phyloP scores from a whole-genome alignment of 1,284 basidiomycete species.

The Ganoderma boninense region DNA sequence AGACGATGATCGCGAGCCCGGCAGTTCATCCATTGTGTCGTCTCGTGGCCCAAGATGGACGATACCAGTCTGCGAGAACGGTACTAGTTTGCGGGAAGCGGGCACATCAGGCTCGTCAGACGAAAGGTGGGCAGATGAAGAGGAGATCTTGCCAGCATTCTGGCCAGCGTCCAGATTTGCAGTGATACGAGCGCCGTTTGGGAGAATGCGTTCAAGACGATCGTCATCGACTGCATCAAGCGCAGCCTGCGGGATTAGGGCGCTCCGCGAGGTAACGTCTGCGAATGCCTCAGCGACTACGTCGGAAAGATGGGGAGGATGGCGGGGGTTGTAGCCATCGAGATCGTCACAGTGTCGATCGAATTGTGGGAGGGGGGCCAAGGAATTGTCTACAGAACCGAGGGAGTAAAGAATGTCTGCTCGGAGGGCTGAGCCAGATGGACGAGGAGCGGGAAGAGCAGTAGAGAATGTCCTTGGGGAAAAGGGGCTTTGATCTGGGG shows the following conservation, averaged over 20 bases:
- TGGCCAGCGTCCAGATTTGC: neutral
- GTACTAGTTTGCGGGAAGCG: neutral
- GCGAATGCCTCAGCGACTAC: conserved; percentile 41
- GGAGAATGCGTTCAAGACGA: neutral
- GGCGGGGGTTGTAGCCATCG: conserved; percentile 36
- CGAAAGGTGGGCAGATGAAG: neutral
- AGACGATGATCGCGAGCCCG: conserved; percentile 28
- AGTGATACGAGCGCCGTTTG: neutral
- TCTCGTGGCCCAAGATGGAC: conserved; percentile 57
- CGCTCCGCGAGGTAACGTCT: conserved; percentile 20
- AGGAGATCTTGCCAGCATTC: neutral
- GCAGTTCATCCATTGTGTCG: conserved; percentile 26
- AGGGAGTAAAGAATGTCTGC: conserved; percentile 25
- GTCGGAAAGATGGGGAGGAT: conserved; percentile 41
- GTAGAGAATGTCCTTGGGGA: conserved; percentile 36
- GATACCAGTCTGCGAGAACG: conserved; percentile 55
- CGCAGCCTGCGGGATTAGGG: conserved; percentile 17
- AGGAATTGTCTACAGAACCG: conserved; percentile 34
- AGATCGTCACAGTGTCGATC: neutral
- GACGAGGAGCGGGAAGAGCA: conserved; percentile 13
- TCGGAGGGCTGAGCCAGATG: neutral
- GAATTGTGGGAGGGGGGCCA: conserved; percentile 20
- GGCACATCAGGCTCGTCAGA: neutral
- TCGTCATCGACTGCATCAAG: neutral
- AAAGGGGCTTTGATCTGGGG: conserved; percentile 32